Evolutionary conservation across 2,329 filamentous ascomycete species (phyloP), one percentile per base, ranked within the genome.

Genomic region (Dactylellina drechsleri): DNA sequence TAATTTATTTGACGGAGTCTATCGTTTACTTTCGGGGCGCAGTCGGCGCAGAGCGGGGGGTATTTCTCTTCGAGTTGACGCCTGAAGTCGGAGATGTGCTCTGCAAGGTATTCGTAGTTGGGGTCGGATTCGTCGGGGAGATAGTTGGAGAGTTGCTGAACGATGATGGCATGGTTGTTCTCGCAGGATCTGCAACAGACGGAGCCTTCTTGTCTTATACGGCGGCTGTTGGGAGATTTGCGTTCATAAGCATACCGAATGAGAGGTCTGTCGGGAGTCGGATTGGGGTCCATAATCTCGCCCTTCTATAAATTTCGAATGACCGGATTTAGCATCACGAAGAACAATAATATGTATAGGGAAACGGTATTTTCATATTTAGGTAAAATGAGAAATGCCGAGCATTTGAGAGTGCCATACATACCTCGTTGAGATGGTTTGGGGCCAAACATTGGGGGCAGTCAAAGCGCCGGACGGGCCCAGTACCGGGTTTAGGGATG

Each of bases 351-450:
- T 43, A 18, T 40, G 45, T 10, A 49, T 20, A 58, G 31, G 31
- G 10, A 36, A 36, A 1, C 1, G 31, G 6, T 36, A 10, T 36
- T 36, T 36, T 10, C 31, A 36, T 36, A 36, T 36, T 36, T 36
- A 36, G 31, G 31, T 56, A 56, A 47, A 77, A 31, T 36, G 50
- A 72, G 75, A 31, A 36, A 36, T 36, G 31, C 10, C 10, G 31
- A 36, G 31, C 31, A 1, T 1, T 7, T 36, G 41, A 66, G 70
- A 36, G 15, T 18, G 41, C 28, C 73, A 41, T 81, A 36, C 84
- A 73, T 83, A 95, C 93, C 84, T 94, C 86, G 81, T 99, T 95
- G 36, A 97, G 85, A 83, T 92, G 91, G 82, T 98, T 99, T 72
- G 90, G 89, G 16, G 93, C 91, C 79, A 95, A 91, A 84, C 95